A percentile compares a stretch with the other conserved stretches of the same genome.
Evolutionary conservation across 2,329 filamentous ascomycete species (phyloP).

Genomic region (Cytospora paraplurivora): DNA sequence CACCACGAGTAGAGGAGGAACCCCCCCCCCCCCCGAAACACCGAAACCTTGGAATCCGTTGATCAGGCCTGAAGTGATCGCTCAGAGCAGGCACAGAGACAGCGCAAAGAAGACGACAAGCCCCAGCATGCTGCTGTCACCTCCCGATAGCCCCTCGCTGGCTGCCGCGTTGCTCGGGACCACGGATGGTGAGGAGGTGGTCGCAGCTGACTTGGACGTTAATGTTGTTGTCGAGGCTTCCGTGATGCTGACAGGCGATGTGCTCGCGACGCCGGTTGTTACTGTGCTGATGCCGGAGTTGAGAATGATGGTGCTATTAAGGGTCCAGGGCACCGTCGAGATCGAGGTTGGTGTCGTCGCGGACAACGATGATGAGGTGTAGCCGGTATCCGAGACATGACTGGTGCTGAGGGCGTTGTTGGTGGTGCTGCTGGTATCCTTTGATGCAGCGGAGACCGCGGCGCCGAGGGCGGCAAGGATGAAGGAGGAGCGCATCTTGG

Average conservation of each 20-base stretch:
- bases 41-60: neutral
- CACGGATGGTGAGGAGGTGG: neutral
- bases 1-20: neutral
- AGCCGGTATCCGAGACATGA: neutral
- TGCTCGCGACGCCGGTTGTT: neutral
- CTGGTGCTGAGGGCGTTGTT: neutral
- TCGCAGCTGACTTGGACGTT: neutral
- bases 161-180: conserved; percentile 3
- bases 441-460: conserved; percentile 12
- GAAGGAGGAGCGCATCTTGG: conserved; percentile 20
- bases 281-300: neutral
- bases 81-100: conserved; percentile 26
- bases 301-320: neutral
- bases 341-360: conserved; percentile 2
- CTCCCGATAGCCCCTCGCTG: conserved; percentile 21
- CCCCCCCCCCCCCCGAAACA: neutral
- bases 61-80: neutral
- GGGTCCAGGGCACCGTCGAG: neutral
- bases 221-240: neutral
- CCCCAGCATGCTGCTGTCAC: conserved; percentile 28
- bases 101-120: conserved; percentile 29
- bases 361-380: neutral
- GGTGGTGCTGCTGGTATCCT: conserved; percentile 8
- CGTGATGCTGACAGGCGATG: neutral
- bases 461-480: conserved; percentile 22